These are phyloP conservation scores for Aureobasidium subglaciale DNA, from an alignment of 2,329 filamentous ascomycete species.

Conservation along the genomic window DNA sequence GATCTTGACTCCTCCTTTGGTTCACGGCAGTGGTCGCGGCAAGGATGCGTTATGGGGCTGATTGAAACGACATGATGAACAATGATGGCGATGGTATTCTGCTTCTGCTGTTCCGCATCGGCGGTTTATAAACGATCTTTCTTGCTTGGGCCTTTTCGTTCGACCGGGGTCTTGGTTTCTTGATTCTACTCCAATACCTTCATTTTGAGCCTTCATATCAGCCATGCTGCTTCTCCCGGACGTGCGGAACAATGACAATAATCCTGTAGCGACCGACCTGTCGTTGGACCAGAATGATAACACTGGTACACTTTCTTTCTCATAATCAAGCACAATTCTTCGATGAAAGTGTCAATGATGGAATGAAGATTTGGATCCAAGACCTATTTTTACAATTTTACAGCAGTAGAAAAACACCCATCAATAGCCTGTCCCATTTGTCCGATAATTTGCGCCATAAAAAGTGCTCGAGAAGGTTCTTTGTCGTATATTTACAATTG, in stretches of 20 bases:
- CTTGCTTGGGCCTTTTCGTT: no score
- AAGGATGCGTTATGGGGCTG: conserved; percentile 42
- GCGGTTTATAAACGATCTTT: neutral
- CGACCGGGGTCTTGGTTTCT: no score
- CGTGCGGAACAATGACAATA: no score
- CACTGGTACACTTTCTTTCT: no score
- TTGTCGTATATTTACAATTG: conserved; percentile 3
- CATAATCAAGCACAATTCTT: neutral
- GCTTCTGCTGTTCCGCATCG: neutral
- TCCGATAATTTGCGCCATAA: conserved; percentile 8
- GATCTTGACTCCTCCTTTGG: conserved; percentile 36
- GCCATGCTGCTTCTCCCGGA: no score
- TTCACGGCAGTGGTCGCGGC: conserved; percentile 33
- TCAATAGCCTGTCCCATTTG: neutral
- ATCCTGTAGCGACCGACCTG: no score
- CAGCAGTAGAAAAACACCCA: conserved; percentile 7
- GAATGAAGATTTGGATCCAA: neutral
- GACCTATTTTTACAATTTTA: conserved; percentile 12
- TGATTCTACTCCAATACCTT: no score
- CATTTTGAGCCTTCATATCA: no score
- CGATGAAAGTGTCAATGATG: neutral
- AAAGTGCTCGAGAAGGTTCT: neutral
- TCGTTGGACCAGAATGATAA: no score
- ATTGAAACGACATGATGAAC: neutral
- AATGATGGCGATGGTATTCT: neutral